phyloP scores from a whole-genome alignment of 345 rosid species.

The Pelargonium nanum region DNA sequence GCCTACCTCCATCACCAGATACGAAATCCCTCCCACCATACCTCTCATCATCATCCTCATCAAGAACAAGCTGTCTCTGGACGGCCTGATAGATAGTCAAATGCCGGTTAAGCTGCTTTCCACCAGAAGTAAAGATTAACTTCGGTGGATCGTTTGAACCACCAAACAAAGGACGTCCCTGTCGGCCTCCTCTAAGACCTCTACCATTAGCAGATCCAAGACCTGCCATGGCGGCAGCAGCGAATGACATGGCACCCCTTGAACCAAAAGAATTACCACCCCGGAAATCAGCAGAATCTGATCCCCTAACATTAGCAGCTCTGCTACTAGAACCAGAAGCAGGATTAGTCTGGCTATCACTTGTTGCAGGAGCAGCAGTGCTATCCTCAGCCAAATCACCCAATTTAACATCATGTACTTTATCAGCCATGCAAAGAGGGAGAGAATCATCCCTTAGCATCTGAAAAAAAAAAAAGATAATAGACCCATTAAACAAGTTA shows the following conservation, averaged over 20 bases:
- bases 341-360: constrained; percentile 49
- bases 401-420: constrained; percentile 92
- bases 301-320: constrained; percentile 54
- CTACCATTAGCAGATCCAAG: constrained; percentile 84
- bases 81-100: constrained; percentile 98
- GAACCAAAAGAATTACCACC: constrained; percentile 63
- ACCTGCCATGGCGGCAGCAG: constrained; percentile 99
- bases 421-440: constrained; percentile 85
- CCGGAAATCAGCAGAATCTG: constrained; percentile 67
- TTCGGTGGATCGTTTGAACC: constrained; percentile 69
- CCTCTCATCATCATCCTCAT: constrained; percentile 91
- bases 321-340: constrained; percentile 80
- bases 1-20: constrained; percentile 83
- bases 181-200: constrained; percentile 86
- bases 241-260: constrained; percentile 96
- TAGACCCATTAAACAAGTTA: not conserved
- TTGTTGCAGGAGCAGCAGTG: constrained; percentile 29
- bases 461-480: constrained; percentile 28
- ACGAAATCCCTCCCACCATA: constrained; percentile 65
- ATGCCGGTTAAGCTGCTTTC: constrained; percentile 83
- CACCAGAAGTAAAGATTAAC: constrained; percentile 72
- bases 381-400: constrained; percentile 71
- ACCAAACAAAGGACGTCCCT: constrained; percentile 60
- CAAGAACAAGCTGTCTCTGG: constrained; percentile 79
- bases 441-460: constrained; percentile 75